Conservation (phyloP, 805 yeast species). For the Scheffersomyces coipomensis region DNA sequence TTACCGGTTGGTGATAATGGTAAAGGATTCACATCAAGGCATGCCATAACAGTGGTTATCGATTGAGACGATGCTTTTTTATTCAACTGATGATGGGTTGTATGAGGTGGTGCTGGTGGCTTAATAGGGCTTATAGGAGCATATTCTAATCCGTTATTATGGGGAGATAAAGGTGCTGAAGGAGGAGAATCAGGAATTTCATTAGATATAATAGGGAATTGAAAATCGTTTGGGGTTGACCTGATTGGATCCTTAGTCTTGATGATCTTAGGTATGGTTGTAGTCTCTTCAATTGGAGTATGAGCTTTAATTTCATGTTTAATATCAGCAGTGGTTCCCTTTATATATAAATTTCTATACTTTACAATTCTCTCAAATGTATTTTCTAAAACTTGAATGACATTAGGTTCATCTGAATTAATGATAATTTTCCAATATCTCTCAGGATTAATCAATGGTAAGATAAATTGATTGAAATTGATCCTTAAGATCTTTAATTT, state of each 20-base stretch:
- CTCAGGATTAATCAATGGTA: conserved; percentile 72
- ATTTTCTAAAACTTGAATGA: conserved; percentile 24
- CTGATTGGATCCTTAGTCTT: too few relatives aligned
- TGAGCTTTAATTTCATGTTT: conserved; percentile 1
- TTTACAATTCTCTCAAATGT: conserved; percentile 41
- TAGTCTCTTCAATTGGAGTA: not conserved
- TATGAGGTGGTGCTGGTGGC: not conserved
- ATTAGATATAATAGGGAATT: conserved; percentile 5
- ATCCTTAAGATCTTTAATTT: conserved; percentile 56
- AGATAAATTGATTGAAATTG: conserved; percentile 46
- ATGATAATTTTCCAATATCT: conserved; percentile 65
- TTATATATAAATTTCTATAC: conserved; percentile 38
- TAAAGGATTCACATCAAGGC: conserved; percentile 16
- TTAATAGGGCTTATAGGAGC: not conserved
- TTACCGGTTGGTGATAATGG: conserved; percentile 4
- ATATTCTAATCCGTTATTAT: conserved; percentile 3
- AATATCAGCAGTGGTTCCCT: not conserved
- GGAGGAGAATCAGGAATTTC: conserved; percentile 45
- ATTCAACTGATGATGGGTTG: not conserved
- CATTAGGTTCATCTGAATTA: conserved; percentile 24
- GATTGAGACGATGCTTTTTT: conserved; percentile 19
- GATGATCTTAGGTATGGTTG: not conserved
- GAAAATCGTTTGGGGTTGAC: not conserved
- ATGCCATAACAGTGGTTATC: conserved; percentile 28
- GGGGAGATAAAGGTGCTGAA: conserved; percentile 41